Conservation (phyloP, 2,329 filamentous ascomycete species). For the Chrysoporthe austroafricana region DNA sequence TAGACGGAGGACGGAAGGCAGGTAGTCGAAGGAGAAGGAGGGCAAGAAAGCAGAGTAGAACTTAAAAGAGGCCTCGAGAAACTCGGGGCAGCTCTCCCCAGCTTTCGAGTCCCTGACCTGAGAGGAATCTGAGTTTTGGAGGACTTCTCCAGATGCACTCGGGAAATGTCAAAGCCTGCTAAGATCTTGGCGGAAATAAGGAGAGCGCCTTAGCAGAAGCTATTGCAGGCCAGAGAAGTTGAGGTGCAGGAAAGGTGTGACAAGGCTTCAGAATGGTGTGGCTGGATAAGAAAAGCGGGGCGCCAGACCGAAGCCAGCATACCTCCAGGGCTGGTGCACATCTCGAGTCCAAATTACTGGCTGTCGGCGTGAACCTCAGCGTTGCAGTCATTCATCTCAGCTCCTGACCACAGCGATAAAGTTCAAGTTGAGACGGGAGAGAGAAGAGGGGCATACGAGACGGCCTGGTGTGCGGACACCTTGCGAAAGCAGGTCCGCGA, state of each 20-base stretch:
- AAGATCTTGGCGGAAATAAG: background rate
- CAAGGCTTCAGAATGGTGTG: conserved; percentile 21
- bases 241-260: conserved; percentile 19
- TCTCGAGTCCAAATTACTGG: background rate
- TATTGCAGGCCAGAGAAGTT: conserved; percentile 19
- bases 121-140: conserved; percentile 1
- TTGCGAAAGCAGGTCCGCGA: background rate
- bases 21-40: background rate
- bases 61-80: background rate
- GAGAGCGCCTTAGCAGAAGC: conserved; percentile 15
- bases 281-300: conserved; percentile 24
- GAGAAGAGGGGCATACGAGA: background rate
- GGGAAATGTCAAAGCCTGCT: conserved; percentile 22
- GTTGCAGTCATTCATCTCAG: background rate
- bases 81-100: background rate
- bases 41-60: background rate
- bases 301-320: background rate
- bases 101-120: background rate
- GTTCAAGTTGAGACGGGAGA: background rate
- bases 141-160: conserved; percentile 18
- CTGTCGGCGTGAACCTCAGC: background rate
- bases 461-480: background rate
- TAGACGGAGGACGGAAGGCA: background rate
- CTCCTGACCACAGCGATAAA: background rate
- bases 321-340: conserved; percentile 5